Conservation (phyloP, 441 rosid species). For the Kokia cookei region DNA sequence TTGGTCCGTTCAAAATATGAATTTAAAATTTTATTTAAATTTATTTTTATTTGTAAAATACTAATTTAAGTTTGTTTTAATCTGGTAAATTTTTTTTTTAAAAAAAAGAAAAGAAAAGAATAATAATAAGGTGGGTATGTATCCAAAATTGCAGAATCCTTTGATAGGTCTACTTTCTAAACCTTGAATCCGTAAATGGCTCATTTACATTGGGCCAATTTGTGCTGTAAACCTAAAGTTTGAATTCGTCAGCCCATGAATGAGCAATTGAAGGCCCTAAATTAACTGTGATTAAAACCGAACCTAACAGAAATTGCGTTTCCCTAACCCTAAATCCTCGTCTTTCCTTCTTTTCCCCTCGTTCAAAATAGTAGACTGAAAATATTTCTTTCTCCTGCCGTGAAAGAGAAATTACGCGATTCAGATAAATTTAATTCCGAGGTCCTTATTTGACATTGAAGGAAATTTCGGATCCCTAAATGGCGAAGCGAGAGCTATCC, state of each 20-base stretch:
- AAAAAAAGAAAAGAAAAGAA: too few relatives aligned
- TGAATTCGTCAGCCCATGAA: neutral
- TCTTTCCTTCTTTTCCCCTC: neutral
- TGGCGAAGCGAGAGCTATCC: slow-evolving; percentile 90
- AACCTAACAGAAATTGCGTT: neutral
- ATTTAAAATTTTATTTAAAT: too few relatives aligned
- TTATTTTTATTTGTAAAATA: too few relatives aligned
- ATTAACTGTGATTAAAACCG: neutral
- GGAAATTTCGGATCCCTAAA: slow-evolving; percentile 11
- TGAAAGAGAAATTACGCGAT: neutral
- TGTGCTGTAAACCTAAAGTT: neutral
- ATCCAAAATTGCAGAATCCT: too few relatives aligned
- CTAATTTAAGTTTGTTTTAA: too few relatives aligned
- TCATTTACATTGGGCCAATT: neutral
- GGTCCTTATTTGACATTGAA: neutral
- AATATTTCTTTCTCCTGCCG: neutral
- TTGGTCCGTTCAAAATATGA: accelerated
- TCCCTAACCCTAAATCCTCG: neutral
- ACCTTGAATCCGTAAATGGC: neutral
- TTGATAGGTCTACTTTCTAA: neutral
- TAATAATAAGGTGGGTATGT: too few relatives aligned
- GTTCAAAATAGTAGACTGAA: neutral
- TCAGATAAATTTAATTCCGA: neutral
- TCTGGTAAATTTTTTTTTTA: too few relatives aligned
- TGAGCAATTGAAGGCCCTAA: slow-evolving; percentile 3